Evolutionary conservation across 495 filamentous ascomycete genomes (phyloP).

Genomic region (Aspergillus affinis): DNA sequence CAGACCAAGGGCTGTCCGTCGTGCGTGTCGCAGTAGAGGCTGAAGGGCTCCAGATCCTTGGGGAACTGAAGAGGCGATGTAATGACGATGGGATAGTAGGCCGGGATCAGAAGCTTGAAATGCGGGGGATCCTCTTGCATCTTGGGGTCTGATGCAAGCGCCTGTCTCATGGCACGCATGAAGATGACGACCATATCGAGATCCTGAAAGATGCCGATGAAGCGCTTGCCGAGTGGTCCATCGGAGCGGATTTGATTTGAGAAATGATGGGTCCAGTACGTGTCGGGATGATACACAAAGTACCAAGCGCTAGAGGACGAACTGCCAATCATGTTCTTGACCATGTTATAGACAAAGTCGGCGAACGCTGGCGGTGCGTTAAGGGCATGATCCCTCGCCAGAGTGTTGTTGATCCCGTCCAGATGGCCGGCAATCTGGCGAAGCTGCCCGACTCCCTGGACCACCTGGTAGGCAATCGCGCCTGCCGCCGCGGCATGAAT

Average conservation of each 20-base stretch:
- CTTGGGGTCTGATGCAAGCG: background rate
- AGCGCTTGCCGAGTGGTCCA: slow-evolving; percentile 2
- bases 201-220: slow-evolving; percentile 9
- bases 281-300: slow-evolving; percentile 13
- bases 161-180: slow-evolving; percentile 3
- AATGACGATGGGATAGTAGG: slow-evolving; percentile 9
- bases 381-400: background rate
- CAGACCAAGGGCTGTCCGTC: slow-evolving; percentile 6
- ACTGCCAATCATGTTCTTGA: slow-evolving; percentile 9
- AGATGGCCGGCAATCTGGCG: slow-evolving; percentile 7
- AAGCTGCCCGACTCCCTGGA: slow-evolving; percentile 7
- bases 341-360: slow-evolving; percentile 7
- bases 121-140: background rate
- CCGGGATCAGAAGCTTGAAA: slow-evolving; percentile 9
- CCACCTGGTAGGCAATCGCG: slow-evolving; percentile 1
- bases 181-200: slow-evolving; percentile 5
- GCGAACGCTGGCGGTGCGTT: slow-evolving; percentile 4
- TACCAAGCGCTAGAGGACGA: slow-evolving; percentile 5
- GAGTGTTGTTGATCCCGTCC: slow-evolving; percentile 4
- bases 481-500: slow-evolving; percentile 1
- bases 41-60: slow-evolving; percentile 5
- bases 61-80: slow-evolving; percentile 5
- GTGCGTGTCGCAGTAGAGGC: slow-evolving; percentile 9
- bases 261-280: slow-evolving; percentile 11
- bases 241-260: slow-evolving; percentile 1